Evolutionary conservation across 192 early-diverging fungal species (phyloP), one percentile per base, ranked within the genome.

Genomic region (Mortierella claussenii): DNA sequence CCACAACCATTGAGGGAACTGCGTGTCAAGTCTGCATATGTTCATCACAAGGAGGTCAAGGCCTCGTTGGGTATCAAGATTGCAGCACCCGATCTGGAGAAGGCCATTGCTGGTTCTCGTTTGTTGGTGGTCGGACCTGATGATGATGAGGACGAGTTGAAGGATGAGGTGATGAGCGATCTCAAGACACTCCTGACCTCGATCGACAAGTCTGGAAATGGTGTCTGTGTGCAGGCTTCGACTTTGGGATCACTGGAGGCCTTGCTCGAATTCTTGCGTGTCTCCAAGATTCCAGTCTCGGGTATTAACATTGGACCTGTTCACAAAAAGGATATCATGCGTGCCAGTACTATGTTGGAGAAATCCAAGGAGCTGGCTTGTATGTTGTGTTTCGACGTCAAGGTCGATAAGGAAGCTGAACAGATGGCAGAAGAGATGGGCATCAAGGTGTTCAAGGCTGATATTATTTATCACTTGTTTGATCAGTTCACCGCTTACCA

Each of bases 391-490:
- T 93, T 95, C 78, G 93, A 95, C 81, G 93, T 95, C 80, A 95
- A 93, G 83, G 82, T 95, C 24, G 94, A 94, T 37, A 89, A 85
- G 66, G 98, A 99, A 11, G 97, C 96, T 0, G 86, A 90, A 79
- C 90, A 96, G 31, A 73, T 96, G 85, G 98, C 98, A 0, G 90
- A 97, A 18, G 92, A 97, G 50, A 46, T 93, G 42, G 96, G 96
- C 37, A 87, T 99, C 58, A 94, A 89, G 80, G 84, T 99, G 27
- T 99, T 97, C 83, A 89, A 87, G 60, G 97, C 97, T 30, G 96
- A 99, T 69, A 97, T 98, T 73, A 99, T 99, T 73, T 99, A 99
- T 83, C 96, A 97, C 69, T 86, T 99, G 90, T 98, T 97, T 75
- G 97, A 99, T 78, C 79, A 88, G 54, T 99, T 93, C 67, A 94